These are phyloP conservation scores for Podaxis rugospora DNA, from an alignment of 768 basidiomycete genomes.

Conservation along the genomic window DNA sequence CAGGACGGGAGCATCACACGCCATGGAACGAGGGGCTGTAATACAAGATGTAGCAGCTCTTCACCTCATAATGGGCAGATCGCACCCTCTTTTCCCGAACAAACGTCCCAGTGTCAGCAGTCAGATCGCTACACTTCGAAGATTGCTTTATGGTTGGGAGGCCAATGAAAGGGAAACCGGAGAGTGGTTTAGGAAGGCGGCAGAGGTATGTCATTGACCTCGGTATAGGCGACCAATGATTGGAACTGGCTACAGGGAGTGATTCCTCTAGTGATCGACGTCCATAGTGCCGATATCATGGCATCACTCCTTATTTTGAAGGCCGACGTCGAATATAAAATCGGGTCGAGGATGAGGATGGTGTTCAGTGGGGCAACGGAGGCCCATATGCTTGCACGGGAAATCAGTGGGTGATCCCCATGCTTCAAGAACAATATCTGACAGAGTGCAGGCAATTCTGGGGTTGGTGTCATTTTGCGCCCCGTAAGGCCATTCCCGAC, in stretches of 20 bases:
- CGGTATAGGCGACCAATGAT: not conserved
- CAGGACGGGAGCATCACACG: constrained; percentile 50
- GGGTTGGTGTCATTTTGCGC: constrained; percentile 46
- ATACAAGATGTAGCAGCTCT: constrained; percentile 58
- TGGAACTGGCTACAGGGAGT: constrained; percentile 38
- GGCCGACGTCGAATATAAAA: constrained; percentile 54
- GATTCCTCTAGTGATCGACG: constrained; percentile 63
- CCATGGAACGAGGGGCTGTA: constrained; percentile 57
- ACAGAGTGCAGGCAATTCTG: constrained; percentile 34
- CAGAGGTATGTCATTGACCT: constrained; percentile 35
- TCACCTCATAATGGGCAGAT: constrained; percentile 51
- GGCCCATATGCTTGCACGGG: constrained; percentile 61
- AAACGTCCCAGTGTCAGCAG: constrained; percentile 52
- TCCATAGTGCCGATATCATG: constrained; percentile 70
- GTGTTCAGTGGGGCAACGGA: constrained; percentile 61
- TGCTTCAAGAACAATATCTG: not conserved
- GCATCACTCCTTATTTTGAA: constrained; percentile 66
- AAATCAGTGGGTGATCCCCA: constrained; percentile 42
- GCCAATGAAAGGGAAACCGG: constrained; percentile 42
- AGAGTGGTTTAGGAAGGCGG: constrained; percentile 51
- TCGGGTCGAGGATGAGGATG: constrained; percentile 56
- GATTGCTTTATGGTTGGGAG: constrained; percentile 57
- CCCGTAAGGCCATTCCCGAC: constrained; percentile 65
- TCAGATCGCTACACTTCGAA: constrained; percentile 58
- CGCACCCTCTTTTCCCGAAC: constrained; percentile 27